A percentile compares a stretch with the other conserved stretches of the same genome.
Evolutionary conservation across 179 eudicot species (phyloP).

Genomic region (Heliamphora pulchella): DNA sequence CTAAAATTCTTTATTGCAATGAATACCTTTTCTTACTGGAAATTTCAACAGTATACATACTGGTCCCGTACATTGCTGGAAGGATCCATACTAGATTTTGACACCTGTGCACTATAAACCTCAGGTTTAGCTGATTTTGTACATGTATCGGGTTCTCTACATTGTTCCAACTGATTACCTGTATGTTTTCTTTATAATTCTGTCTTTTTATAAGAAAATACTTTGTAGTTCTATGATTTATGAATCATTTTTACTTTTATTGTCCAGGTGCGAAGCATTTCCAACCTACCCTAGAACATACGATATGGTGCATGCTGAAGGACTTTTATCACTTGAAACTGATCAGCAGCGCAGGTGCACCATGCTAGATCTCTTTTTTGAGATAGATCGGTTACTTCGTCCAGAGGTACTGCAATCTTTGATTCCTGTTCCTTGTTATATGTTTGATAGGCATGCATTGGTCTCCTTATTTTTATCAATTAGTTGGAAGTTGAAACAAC

Average conservation of each 20-base stretch:
- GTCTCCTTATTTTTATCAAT: too few relatives aligned
- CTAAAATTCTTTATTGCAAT: too few relatives aligned
- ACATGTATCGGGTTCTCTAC: neutral
- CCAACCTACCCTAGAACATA: constrained; percentile 95
- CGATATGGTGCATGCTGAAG: constrained; percentile 90
- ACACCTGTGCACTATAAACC: neutral
- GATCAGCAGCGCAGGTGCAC: constrained; percentile 51
- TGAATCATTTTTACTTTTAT: neutral
- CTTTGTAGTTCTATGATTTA: neutral
- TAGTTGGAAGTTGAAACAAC: neutral
- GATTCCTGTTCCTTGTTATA: constrained; percentile 7
- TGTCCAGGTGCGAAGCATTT: constrained; percentile 90
- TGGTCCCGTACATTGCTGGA: too few relatives aligned
- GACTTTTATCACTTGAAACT: constrained; percentile 66
- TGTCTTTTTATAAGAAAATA: neutral
- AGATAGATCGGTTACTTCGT: constrained; percentile 92
- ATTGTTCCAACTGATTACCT: neutral
- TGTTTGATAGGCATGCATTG: constrained; percentile 1
- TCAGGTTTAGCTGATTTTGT: neutral
- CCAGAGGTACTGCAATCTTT: constrained; percentile 66
- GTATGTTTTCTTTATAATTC: neutral
- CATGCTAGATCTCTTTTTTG: constrained; percentile 59
- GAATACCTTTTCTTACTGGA: too few relatives aligned
- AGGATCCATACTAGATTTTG: neutral
- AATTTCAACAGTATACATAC: too few relatives aligned